Percentiles rank a stretch among this genome's conserved stretches.
These are phyloP conservation scores for Phlyctochytrium planicorne DNA, from an alignment of 192 early-diverging fungal species.

Conservation along the genomic window DNA sequence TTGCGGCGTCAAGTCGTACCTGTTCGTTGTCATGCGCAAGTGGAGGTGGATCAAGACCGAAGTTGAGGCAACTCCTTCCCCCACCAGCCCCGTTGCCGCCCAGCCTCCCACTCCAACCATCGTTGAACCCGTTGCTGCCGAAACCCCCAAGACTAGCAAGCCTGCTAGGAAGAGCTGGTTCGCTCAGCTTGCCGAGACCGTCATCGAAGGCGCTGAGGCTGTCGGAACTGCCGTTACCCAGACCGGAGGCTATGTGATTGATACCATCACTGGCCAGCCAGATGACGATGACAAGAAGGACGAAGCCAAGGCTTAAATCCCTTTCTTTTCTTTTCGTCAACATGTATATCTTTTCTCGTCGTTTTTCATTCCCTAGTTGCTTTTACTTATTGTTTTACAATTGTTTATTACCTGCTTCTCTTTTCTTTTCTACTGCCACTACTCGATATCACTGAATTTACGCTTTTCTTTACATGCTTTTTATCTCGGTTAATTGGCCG, in stretches of 20 bases:
- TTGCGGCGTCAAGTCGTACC: conserved; percentile 11
- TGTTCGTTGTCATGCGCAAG: conserved; percentile 3
- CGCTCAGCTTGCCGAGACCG: conserved; percentile 5
- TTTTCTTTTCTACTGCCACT: no score
- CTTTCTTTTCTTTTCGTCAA: no score
- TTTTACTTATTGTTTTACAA: no score
- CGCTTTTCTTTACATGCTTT: no score
- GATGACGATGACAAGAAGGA: no score
- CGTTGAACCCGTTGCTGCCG: background rate
- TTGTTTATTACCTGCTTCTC: no score
- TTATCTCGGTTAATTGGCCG: no score
- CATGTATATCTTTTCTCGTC: no score
- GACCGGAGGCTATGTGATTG: background rate
- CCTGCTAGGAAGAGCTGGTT: background rate
- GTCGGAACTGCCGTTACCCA: conserved; percentile 2
- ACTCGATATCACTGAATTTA: no score
- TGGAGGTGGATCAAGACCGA: conserved; percentile 11
- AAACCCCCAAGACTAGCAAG: background rate
- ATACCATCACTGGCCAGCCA: no score
- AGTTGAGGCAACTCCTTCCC: background rate
- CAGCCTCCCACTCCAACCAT: background rate
- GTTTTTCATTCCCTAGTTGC: no score
- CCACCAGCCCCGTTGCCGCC: background rate
- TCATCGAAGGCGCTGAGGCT: background rate
- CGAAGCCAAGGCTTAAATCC: no score